These are phyloP conservation scores for Pecoramyces ruminantium DNA, from an alignment of 192 early-diverging fungal genomes.

Conservation along the genomic window DNA sequence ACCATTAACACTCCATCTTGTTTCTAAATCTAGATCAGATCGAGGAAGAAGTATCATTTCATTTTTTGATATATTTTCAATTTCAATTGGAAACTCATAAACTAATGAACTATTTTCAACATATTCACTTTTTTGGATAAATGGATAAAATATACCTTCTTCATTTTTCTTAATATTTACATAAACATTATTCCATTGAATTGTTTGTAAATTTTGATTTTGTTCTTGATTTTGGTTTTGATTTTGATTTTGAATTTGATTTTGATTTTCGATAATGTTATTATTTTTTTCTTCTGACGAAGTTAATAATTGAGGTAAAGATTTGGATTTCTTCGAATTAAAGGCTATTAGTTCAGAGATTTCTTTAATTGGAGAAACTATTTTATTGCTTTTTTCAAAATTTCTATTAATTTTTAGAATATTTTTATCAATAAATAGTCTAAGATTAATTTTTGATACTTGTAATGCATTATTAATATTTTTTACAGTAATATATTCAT, in stretches of 20 bases:
- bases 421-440: slow-evolving; percentile 44
- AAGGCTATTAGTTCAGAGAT: neutral
- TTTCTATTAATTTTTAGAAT: neutral
- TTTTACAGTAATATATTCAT: slow-evolving; percentile 36
- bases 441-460: slow-evolving; percentile 37
- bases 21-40: no score
- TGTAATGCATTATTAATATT: slow-evolving; percentile 56
- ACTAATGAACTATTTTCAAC: no score
- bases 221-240: no score
- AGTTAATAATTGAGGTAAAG: neutral
- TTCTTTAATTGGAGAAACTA: neutral
- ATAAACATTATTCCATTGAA: neutral
- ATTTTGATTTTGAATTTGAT: no score
- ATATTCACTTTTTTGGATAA: neutral
- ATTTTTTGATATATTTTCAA: neutral
- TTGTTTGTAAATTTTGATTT: neutral
- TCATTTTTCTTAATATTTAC: neutral
- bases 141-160: neutral
- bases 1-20: no score
- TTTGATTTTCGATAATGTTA: no score
- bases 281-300: no score
- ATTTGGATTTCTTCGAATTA: neutral
- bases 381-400: neutral
- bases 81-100: neutral
- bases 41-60: neutral